Conservation (phyloP, 2,329 filamentous ascomycete species). For the Zymoseptoria passerinii region DNA sequence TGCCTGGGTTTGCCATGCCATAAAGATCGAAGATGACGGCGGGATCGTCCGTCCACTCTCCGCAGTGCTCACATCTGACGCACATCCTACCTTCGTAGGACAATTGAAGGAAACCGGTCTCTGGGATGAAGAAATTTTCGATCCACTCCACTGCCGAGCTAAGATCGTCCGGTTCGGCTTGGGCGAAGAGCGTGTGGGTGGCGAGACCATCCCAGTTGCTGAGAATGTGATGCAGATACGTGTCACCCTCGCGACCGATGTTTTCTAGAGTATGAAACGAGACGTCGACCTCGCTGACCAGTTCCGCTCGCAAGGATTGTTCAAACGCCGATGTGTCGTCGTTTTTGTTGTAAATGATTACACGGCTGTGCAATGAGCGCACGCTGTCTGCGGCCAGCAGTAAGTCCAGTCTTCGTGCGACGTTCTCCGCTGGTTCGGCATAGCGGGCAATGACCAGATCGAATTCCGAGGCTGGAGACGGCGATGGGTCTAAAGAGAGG, state of each 20-base stretch:
- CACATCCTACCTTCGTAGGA: constrained; percentile 35
- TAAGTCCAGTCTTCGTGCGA: background rate
- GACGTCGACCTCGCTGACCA: background rate
- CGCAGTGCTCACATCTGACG: constrained; percentile 31
- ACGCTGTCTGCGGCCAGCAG: background rate
- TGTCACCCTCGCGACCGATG: constrained; percentile 38
- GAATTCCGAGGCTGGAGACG: background rate
- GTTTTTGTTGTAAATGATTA: background rate
- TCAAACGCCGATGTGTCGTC: background rate
- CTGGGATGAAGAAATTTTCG: constrained; percentile 32
- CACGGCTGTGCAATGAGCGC: background rate
- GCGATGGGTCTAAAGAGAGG: background rate
- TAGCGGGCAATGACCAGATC: background rate
- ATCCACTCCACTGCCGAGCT: constrained; percentile 31
- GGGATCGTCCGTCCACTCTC: constrained; percentile 37
- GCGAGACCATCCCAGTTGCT: constrained; percentile 37
- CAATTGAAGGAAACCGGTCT: constrained; percentile 41
- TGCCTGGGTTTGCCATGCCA: constrained; percentile 17
- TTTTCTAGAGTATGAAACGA: constrained; percentile 24
- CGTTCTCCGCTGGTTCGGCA: background rate
- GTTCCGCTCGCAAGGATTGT: background rate
- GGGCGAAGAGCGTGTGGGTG: constrained; percentile 41
- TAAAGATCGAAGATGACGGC: constrained; percentile 33
- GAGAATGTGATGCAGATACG: constrained; percentile 42
- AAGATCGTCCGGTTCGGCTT: constrained; percentile 37